These are phyloP conservation scores for Neofusicoccum parvum DNA, from an alignment of 2,329 filamentous ascomycete genomes.

Conservation along the genomic window DNA sequence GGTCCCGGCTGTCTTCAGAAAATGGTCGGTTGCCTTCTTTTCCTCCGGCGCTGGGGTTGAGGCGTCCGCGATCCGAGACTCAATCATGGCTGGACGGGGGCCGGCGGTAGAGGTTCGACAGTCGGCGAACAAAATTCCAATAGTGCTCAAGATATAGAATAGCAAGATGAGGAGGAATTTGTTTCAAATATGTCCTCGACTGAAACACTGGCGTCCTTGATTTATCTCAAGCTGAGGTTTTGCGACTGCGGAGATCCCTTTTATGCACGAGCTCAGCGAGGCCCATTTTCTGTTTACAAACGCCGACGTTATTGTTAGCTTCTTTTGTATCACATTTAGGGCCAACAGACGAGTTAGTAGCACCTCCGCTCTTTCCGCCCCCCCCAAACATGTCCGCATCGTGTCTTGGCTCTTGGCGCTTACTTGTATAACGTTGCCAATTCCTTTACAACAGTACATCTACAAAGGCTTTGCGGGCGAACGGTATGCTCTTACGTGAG, in stretches of 20 bases:
- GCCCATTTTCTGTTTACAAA: not conserved
- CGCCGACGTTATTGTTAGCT: not conserved
- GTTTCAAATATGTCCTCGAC: not conserved
- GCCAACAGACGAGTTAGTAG: not conserved
- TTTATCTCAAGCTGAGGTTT: not conserved
- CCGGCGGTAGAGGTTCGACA: not conserved
- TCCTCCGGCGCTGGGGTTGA: not conserved
- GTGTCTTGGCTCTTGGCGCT: constrained; percentile 8
- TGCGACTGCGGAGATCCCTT: not conserved
- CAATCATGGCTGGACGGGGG: not conserved
- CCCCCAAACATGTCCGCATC: not conserved
- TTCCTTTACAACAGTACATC: not conserved
- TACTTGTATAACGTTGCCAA: not conserved
- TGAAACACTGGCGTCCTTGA: too few species aligned
- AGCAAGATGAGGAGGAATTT: too few species aligned
- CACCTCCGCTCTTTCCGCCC: constrained; percentile 2
- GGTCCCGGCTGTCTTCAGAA: not conserved
- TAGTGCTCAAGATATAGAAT: too few species aligned
- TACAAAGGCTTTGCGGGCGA: not conserved
- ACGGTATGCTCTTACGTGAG: not conserved
- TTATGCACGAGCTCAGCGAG: not conserved
- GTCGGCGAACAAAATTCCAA: too few species aligned
- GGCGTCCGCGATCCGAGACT: not conserved
- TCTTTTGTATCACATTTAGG: not conserved
- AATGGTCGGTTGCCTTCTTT: not conserved